phyloP scores from a whole-genome alignment of 1,284 basidiomycete genomes.

The Sutorius eximius region DNA sequence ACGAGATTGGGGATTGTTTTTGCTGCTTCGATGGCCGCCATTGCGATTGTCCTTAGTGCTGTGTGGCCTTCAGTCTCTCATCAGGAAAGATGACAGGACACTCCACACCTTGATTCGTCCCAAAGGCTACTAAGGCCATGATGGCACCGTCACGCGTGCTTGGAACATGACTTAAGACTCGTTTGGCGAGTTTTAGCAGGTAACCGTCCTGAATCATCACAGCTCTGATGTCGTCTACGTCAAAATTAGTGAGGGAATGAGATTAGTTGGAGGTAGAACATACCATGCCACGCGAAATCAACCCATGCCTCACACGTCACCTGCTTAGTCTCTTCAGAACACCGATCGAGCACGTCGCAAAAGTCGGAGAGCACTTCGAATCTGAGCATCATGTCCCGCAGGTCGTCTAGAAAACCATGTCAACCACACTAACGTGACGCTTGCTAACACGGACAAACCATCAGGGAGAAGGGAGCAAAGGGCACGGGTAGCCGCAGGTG shows the following conservation, averaged over 20 bases:
- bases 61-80: background rate
- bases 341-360: conserved; percentile 25
- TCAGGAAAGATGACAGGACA: background rate
- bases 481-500: conserved; percentile 30
- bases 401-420: conserved; percentile 15
- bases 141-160: conserved; percentile 23
- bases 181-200: conserved; percentile 20
- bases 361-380: conserved; percentile 17
- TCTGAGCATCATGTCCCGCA: conserved; percentile 21
- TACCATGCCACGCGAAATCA: conserved; percentile 23
- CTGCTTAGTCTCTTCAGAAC: conserved; percentile 22
- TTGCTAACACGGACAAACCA: conserved; percentile 10
- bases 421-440: background rate
- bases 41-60: conserved; percentile 7
- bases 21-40: conserved; percentile 13
- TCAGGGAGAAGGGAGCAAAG: conserved; percentile 29
- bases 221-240: conserved; percentile 13
- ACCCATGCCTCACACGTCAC: conserved; percentile 15
- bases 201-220: conserved; percentile 7
- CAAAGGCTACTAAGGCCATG: conserved; percentile 17
- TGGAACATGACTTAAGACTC: conserved; percentile 2
- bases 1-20: conserved; percentile 23
- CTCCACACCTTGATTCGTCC: conserved; percentile 10
- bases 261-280: background rate
- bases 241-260: background rate